Conservation (phyloP, 2,329 filamentous ascomycete species). For the Aaosphaeria arxii region DNA sequence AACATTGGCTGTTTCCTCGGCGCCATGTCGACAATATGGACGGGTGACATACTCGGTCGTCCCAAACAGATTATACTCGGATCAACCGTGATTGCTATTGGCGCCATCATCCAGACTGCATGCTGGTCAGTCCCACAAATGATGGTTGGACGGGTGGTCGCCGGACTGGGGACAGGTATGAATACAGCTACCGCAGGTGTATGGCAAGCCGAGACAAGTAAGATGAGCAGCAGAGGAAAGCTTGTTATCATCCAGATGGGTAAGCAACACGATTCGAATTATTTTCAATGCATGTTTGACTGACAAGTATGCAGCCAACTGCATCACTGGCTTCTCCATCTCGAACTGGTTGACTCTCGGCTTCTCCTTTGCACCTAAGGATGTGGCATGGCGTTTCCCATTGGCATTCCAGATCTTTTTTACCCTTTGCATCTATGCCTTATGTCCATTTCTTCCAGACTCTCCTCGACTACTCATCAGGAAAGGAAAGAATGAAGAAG, state of each 20-base stretch:
- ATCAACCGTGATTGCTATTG: constrained; percentile 39
- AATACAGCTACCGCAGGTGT: constrained; percentile 44
- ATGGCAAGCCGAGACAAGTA: constrained; percentile 48
- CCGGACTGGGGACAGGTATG: constrained; percentile 43
- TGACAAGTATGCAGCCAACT: constrained; percentile 35
- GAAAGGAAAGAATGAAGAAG: constrained; percentile 48
- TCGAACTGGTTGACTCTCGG: constrained; percentile 44
- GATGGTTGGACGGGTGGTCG: constrained; percentile 42
- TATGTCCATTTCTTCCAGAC: constrained; percentile 42
- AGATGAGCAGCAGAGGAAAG: constrained; percentile 45
- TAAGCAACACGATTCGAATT: constrained; percentile 3
- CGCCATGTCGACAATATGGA: constrained; percentile 40
- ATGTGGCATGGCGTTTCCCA: constrained; percentile 45
- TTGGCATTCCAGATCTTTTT: constrained; percentile 58
- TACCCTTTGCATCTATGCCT: constrained; percentile 54
- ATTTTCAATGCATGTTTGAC: constrained; percentile 1
- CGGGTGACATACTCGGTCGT: constrained; percentile 60
- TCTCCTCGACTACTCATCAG: constrained; percentile 51
- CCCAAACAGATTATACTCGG: constrained; percentile 58
- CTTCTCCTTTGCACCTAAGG: constrained; percentile 39
- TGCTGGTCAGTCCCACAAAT: constrained; percentile 36
- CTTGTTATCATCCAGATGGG: constrained; percentile 47
- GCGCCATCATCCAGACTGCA: constrained; percentile 37
- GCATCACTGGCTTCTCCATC: constrained; percentile 43
- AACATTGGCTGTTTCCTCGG: constrained; percentile 46